Base-by-base conservation (phyloP, 2,329 filamentous ascomycete genomes). In the Trichophyton benhamiae region DNA sequence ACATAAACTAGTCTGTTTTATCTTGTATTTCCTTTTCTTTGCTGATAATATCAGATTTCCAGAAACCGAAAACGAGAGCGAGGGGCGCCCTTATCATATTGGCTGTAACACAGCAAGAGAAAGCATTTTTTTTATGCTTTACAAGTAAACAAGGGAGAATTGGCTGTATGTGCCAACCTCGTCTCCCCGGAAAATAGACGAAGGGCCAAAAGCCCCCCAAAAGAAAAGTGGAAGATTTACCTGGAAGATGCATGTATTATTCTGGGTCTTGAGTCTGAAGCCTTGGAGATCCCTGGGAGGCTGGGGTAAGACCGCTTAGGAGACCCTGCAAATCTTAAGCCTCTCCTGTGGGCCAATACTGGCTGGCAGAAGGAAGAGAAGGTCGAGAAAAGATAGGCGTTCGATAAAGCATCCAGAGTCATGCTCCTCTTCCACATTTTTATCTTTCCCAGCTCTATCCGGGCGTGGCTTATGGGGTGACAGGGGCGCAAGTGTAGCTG, bases 111-210 rank as follows among this genome's bases (percentile, higher is more conserved):
- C 49, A 53, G 22, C 22, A 53, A 53, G 27, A 25, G 49, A 53
- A 53, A 53, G 25, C 49, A 30, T 53, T 13, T 13, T 13, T 38
- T 38, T 38, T 27, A 53, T 53, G 49, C 49, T 53, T 53, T 53
- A 13, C 22, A 38, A 30, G 49, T 53, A 53, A 53, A 25, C 49
- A 53, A 30, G 49, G 49, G 49, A 25, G 49, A 38, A 53, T 22
- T 25, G 49, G 49, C 49, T 13, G 49, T 53, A 53, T 53, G n/a
- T 59, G 38, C 57, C 57, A 48, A 59, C 57, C 57, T 59, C 57
- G 38, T 59, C 57, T 44, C 42, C 27, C 38, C 57, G 57, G 44
- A 48, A 59, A 48, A 59, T 59, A 59, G 57, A 59, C 57, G 57
- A 59, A 59, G 44, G 27, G 27, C 57, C 33, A 38, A 42, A 59